phyloP scores from a whole-genome alignment of 2,329 filamentous ascomycete genomes.

The Neofusicoccum laricinum region DNA sequence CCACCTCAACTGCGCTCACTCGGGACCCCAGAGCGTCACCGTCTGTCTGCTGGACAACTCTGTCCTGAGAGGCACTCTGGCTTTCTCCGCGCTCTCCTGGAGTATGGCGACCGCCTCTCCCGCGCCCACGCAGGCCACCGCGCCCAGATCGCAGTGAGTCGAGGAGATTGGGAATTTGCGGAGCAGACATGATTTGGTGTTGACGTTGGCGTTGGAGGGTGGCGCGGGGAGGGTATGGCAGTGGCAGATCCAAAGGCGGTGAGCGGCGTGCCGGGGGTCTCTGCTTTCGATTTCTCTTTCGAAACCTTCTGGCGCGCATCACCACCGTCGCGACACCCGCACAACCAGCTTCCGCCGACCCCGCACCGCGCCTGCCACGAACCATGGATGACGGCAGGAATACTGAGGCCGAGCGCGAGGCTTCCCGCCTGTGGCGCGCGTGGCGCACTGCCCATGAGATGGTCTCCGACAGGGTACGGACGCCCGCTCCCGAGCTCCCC shows the following conservation, averaged over 20 bases:
- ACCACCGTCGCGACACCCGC: neutral
- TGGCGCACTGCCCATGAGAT: slow-evolving; percentile 94
- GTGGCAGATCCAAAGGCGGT: slow-evolving; percentile 27
- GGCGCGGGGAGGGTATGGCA: neutral
- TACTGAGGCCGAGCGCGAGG: slow-evolving; percentile 27
- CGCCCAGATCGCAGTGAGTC: slow-evolving; percentile 54
- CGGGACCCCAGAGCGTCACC: slow-evolving; percentile 86
- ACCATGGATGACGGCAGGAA: slow-evolving; percentile 22
- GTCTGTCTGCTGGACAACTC: slow-evolving; percentile 82
- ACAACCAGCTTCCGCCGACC: neutral
- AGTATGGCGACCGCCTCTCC: slow-evolving; percentile 33
- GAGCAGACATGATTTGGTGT: slow-evolving; percentile 58
- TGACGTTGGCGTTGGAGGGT: neutral
- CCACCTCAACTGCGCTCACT: slow-evolving; percentile 79
- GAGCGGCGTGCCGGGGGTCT: slow-evolving; percentile 13
- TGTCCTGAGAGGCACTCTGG: slow-evolving; percentile 56
- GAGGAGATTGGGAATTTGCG: slow-evolving; percentile 76
- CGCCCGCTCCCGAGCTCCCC: neutral
- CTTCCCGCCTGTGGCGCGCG: slow-evolving; percentile 79
- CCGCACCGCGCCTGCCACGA: slow-evolving; percentile 11
- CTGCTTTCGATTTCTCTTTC: slow-evolving; percentile 17
- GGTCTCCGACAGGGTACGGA: slow-evolving; percentile 79
- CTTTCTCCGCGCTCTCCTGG: neutral
- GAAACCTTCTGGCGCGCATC: slow-evolving; percentile 4
- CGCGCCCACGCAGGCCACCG: slow-evolving; percentile 48